phyloP scores from a whole-genome alignment of 176 grass and related monocot species.

The Ampelocalamus luodianensis region DNA sequence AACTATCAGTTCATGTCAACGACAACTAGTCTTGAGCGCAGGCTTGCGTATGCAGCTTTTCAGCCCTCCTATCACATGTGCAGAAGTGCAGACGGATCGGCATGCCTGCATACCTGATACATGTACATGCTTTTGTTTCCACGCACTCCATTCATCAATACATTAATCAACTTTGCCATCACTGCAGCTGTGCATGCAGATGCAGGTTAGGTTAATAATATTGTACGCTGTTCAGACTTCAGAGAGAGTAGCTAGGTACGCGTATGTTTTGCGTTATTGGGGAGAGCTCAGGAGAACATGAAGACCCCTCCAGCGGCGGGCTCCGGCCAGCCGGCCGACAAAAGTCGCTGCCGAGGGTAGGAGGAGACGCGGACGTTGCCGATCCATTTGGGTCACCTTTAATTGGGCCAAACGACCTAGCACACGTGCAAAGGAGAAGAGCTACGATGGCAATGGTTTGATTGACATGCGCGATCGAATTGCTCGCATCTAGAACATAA shows the following conservation, averaged over 20 bases:
- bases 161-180: neutral
- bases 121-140: conserved; percentile 48
- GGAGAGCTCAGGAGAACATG: neutral
- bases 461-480: neutral
- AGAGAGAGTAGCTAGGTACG: neutral
- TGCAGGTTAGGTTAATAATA: neutral
- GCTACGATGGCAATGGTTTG: neutral
- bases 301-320: neutral
- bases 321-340: neutral
- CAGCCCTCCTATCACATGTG: conserved; percentile 34
- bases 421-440: neutral
- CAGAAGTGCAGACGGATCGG: conserved; percentile 39
- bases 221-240: neutral
- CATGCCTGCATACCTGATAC: conserved; percentile 46
- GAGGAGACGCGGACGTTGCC: neutral
- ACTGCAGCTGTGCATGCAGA: neutral
- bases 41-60: conserved; percentile 40
- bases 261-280: neutral
- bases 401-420: neutral
- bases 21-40: conserved; percentile 57
- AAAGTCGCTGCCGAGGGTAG: conserved; percentile 33
- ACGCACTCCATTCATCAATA: conserved; percentile 30
- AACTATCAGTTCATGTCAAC: conserved; percentile 49
- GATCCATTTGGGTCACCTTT: conserved; percentile 4
- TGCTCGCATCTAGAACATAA: neutral